A percentile compares a stretch with the other conserved stretches of the same genome.
Conservation (phyloP, 202 grass and related monocot genomes). For the Hordeum pubiflorum region DNA sequence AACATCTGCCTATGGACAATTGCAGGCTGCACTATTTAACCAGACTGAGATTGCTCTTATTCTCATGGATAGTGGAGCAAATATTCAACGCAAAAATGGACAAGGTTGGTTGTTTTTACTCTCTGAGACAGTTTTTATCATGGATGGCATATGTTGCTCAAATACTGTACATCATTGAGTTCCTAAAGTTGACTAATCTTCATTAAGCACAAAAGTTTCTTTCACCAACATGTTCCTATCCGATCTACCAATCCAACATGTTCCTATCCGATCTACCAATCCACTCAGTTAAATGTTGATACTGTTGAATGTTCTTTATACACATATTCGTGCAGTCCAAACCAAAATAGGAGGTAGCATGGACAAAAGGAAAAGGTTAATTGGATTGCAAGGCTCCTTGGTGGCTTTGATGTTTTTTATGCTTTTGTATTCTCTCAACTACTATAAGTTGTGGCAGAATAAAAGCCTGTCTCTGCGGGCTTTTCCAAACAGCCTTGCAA, state of each 20-base stretch:
- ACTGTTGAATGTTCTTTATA: background rate
- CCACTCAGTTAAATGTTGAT: background rate
- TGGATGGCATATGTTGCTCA: background rate
- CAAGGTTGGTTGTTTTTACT: conserved; percentile 59
- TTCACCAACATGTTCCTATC: background rate
- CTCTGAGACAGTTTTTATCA: background rate
- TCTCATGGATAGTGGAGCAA: conserved; percentile 89
- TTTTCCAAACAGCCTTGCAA: background rate
- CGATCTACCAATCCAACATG: background rate
- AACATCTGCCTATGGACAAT: conserved; percentile 9
- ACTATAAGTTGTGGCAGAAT: background rate
- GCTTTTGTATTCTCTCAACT: background rate
- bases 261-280: background rate
- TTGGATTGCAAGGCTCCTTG: background rate
- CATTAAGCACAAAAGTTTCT: background rate
- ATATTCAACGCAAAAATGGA: conserved; percentile 71
- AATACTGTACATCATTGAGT: background rate
- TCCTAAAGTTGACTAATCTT: background rate
- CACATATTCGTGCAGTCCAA: background rate
- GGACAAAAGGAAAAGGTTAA: background rate
- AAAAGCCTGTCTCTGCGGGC: background rate
- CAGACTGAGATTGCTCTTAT: conserved; percentile 92
- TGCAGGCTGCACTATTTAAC: conserved; percentile 94
- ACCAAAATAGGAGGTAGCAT: conserved; percentile 1
- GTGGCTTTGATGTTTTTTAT: background rate